phyloP scores from a whole-genome alignment of 164 flowering plant species.

The Vitis rupestris region DNA sequence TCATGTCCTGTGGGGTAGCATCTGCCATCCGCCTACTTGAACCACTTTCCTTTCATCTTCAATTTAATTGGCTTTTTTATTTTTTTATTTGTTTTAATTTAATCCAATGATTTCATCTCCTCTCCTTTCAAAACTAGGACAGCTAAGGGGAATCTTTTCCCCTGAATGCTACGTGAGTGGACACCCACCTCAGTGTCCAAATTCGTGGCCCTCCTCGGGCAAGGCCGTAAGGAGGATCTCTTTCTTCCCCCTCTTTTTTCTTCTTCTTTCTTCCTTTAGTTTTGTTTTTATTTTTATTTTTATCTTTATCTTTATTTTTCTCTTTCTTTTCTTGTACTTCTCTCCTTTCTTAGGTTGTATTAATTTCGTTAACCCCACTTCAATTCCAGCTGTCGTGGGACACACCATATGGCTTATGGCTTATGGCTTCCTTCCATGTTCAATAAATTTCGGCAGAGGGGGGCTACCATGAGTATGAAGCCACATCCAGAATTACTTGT shows the following conservation, averaged over 20 bases:
- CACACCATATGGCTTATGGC: neutral
- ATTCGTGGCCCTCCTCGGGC: slow-evolving; percentile 2
- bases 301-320: neutral
- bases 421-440: slow-evolving; percentile 2
- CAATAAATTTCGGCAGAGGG: slow-evolving; percentile 1
- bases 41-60: too few species aligned
- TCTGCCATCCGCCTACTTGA: too few species aligned
- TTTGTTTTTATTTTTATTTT: neutral
- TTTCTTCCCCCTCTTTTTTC: neutral
- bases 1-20: too few species aligned
- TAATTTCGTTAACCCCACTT: neutral
- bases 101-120: neutral
- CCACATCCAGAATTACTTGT: too few species aligned
- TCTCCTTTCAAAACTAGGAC: slow-evolving; percentile 1
- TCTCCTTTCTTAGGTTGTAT: neutral
- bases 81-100: slow-evolving; percentile 1
- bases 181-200: slow-evolving; percentile 5
- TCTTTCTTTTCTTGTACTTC: neutral
- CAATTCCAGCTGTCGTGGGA: slow-evolving; percentile 8
- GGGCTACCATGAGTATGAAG: neutral
- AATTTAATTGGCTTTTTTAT: slow-evolving; percentile 15
- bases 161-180: slow-evolving; percentile 23
- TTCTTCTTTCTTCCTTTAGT: neutral
- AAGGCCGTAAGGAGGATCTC: neutral
- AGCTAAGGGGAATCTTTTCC: slow-evolving; percentile 10